These are phyloP conservation scores for Haplosporangium sp. DNA, from an alignment of 371 early-diverging fungal species.

Conservation along the genomic window DNA sequence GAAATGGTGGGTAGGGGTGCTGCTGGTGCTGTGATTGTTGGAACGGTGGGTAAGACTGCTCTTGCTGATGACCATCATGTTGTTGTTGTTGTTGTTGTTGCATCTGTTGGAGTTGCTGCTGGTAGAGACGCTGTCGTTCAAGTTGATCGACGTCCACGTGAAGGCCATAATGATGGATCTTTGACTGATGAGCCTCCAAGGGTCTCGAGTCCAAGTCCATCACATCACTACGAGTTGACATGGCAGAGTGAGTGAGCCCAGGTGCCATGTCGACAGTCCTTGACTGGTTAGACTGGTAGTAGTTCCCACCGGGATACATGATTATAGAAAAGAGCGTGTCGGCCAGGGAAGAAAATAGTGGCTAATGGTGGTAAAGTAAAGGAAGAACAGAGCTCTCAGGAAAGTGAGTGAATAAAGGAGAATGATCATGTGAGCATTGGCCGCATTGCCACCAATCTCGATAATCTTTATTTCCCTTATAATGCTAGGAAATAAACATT, in stretches of 20 bases:
- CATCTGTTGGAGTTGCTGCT: slow-evolving; percentile 14
- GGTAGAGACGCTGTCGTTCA: slow-evolving; percentile 27
- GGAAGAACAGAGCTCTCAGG: no score
- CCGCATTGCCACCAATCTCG: no score
- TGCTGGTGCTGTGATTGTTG: slow-evolving; percentile 14
- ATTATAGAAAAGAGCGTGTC: not conserved
- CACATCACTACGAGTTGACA: slow-evolving; percentile 23
- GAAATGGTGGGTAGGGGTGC: slow-evolving; percentile 13
- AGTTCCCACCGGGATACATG: slow-evolving; percentile 19
- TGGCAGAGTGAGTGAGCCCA: slow-evolving; percentile 32
- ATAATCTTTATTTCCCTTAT: no score
- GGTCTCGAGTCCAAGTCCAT: slow-evolving; percentile 36
- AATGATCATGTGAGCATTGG: no score
- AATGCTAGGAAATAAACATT: no score
- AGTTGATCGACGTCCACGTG: slow-evolving; percentile 3
- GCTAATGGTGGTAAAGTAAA: no score
- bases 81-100: not conserved
- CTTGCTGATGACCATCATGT: not conserved
- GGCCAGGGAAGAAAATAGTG: not conserved
- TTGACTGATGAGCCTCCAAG: slow-evolving; percentile 14
- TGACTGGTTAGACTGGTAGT: slow-evolving; percentile 16
- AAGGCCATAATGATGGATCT: slow-evolving; percentile 9
- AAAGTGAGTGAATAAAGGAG: no score
- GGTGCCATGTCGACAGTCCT: slow-evolving; percentile 35
- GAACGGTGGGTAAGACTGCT: not conserved